Base-by-base conservation (phyloP, 345 rosid genomes). In the Fremontodendron californicum region DNA sequence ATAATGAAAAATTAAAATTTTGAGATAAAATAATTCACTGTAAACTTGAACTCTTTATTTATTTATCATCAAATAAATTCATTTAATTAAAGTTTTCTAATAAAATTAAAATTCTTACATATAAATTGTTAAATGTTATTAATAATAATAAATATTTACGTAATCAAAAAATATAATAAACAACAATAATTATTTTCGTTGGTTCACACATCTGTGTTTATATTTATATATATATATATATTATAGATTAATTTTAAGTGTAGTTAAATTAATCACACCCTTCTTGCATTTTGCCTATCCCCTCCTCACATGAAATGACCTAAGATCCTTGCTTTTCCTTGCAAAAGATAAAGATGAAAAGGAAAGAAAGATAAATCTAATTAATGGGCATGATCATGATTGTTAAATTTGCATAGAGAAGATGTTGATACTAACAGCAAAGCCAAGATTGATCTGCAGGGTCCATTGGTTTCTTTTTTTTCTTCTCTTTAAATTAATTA, bases 291-390 rank as follows among this genome's bases (percentile, higher is more conserved):
- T 62, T 62, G 67, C 21, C 11, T 10, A 15, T 42, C 65, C n/a
- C 52, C 29, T 21, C 12, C 29, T 82, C 78, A 77, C 77, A 75
- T 83, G 88, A 88, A 85, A 84, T 82, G 91, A 87, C 85, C 82
- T 80, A 85, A 86, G 86, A 89, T 88, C 86, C 83, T 78, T 84
- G 81, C 84, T 87, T 88, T 89, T 80, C 74, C 79, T 79, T 82
- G 75, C 74, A 80, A 78, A 83, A 84, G 86, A 75, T 62, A 84
- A 81, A 81, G 83, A 73, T 33, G 71, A 45, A 79, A 80, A 76
- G 16, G 0, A 31, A 75, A 71, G 74, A 64, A 29, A 9, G 9
- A 58, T 9, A 58, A 67, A 71, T 62, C 68, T 73, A 49, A 55
- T 68, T 40, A 72, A 71, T 83, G 81, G 29, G 66, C 37, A 75